Evolutionary conservation across 257 asterid species (phyloP).

Genomic region (Salvia hispanica): DNA sequence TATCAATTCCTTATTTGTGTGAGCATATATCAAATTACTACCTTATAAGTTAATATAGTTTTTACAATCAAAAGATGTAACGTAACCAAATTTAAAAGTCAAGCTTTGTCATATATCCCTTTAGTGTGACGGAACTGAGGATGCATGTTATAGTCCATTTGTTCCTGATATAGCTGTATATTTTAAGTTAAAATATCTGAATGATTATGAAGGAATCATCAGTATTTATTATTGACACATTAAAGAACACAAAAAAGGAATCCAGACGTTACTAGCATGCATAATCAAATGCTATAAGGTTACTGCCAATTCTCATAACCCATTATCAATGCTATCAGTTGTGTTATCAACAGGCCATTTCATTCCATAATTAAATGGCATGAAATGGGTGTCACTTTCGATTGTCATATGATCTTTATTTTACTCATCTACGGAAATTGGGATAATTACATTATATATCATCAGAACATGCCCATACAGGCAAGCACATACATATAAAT

Average conservation of each 20-base stretch:
- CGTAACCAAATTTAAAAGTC: constrained; percentile 12
- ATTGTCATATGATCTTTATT: constrained; percentile 8
- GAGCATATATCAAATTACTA: not conserved
- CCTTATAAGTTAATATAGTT: not conserved
- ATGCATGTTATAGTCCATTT: not conserved
- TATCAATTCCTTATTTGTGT: not conserved
- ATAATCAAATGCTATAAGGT: not conserved
- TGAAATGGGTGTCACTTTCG: not conserved
- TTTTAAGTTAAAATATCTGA: not conserved
- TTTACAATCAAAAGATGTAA: not conserved
- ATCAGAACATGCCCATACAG: constrained; percentile 16
- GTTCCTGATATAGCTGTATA: not conserved
- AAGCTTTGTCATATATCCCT: constrained; percentile 1
- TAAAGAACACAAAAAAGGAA: not conserved
- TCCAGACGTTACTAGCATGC: not conserved
- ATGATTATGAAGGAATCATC: not conserved
- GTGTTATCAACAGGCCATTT: constrained; percentile 1
- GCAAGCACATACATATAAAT: not conserved
- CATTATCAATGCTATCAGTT: not conserved
- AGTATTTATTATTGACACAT: not conserved
- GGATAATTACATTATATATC: not conserved
- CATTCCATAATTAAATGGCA: constrained; percentile 7
- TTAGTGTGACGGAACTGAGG: constrained; percentile 9
- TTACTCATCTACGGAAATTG: constrained; percentile 7
- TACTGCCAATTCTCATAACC: constrained; percentile 13